These are phyloP conservation scores for Theobroma cacao DNA, from an alignment of 345 rosid genomes.

Conservation along the genomic window DNA sequence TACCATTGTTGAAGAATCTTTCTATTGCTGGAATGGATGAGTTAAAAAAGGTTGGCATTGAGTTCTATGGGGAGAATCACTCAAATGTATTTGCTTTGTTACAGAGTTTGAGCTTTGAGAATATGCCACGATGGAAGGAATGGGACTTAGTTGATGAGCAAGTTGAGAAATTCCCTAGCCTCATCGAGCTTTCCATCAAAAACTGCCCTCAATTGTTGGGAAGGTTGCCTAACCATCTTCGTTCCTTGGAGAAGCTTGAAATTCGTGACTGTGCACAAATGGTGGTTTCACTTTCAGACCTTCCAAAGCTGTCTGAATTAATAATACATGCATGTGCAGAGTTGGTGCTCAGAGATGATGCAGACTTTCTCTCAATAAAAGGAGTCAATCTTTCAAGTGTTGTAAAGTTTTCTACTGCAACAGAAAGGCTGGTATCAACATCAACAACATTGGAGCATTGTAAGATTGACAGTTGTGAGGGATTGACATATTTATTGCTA, in stretches of 20 bases:
- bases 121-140: constrained; percentile 13
- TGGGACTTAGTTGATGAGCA: background rate
- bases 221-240: background rate
- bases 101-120: background rate
- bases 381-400: no score
- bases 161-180: background rate
- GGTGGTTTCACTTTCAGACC: no score
- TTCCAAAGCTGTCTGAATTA: no score
- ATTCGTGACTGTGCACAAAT: background rate
- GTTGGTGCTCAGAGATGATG: no score
- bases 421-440: no score
- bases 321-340: no score
- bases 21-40: background rate
- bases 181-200: background rate
- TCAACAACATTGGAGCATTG: no score
- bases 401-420: no score
- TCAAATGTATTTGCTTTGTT: constrained; percentile 1
- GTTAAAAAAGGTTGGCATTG: constrained; percentile 1
- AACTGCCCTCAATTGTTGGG: background rate
- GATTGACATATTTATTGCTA: no score
- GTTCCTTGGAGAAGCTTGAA: background rate
- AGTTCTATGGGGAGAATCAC: background rate
- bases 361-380: no score
- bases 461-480: no score
- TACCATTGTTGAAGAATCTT: constrained; percentile 12